These are phyloP conservation scores for Fragilariopsis cylindrus DNA, from an alignment of 108 stramenopile species.

Conservation along the genomic window DNA sequence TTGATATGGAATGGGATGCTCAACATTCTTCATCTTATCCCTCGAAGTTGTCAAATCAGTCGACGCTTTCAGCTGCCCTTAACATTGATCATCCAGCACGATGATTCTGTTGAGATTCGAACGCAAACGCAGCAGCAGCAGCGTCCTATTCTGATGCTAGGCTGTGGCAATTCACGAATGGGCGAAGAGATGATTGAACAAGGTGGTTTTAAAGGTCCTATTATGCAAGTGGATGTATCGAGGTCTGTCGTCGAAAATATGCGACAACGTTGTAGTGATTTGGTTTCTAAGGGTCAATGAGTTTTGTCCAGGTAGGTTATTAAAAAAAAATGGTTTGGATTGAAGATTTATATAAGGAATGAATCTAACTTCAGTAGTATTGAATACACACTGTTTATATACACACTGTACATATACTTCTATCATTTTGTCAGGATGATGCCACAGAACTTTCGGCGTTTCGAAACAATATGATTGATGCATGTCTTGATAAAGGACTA, in stretches of 20 bases:
- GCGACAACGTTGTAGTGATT: constrained; percentile 47
- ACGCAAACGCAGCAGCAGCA: constrained; percentile 7
- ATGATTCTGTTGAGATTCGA: not conserved
- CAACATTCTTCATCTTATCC: not conserved
- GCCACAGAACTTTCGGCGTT: constrained; percentile 68
- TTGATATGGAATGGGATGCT: constrained; percentile 21
- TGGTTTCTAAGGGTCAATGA: constrained; percentile 45
- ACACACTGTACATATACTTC: not conserved
- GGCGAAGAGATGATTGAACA: constrained; percentile 68
- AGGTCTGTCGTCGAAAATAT: constrained; percentile 54
- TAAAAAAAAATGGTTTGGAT: no score
- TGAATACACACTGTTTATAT: not conserved
- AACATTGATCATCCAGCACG: constrained; percentile 22
- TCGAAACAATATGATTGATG: constrained; percentile 52
- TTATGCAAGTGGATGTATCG: constrained; percentile 72
- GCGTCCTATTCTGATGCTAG: constrained; percentile 69
- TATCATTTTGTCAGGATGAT: constrained; percentile 48
- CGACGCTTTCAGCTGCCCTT: constrained; percentile 54
- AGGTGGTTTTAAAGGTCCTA: constrained; percentile 40
- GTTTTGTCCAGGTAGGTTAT: constrained; percentile 12
- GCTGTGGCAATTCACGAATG: constrained; percentile 77
- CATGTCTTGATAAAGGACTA: constrained; percentile 82
- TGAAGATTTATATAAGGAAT: not conserved
- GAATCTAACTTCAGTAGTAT: constrained; percentile 5
- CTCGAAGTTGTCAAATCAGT: not conserved